Conservation (phyloP, 192 early-diverging fungal species). For the Coemansia sp. region DNA sequence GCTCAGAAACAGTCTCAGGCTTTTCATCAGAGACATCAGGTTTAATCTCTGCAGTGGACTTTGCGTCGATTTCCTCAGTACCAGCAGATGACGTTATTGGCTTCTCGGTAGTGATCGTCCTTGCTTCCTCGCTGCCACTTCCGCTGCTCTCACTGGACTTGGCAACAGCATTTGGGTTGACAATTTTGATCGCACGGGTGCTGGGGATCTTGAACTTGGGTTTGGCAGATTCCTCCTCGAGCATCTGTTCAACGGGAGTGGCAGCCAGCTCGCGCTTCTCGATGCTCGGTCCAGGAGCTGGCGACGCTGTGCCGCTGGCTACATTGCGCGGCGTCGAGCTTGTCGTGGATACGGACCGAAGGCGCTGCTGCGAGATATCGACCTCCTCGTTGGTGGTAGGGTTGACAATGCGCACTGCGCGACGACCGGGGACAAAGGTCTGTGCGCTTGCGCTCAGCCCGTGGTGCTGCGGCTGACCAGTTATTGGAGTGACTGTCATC, state of each 20-base stretch:
- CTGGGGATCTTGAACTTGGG: slow-evolving; percentile 51
- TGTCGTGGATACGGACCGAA: slow-evolving; percentile 40
- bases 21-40: not conserved
- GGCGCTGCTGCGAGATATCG: slow-evolving; percentile 55
- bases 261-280: slow-evolving; percentile 28
- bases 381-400: slow-evolving; percentile 72
- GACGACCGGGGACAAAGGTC: slow-evolving; percentile 40
- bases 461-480: slow-evolving; percentile 31
- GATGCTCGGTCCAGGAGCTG: slow-evolving; percentile 26
- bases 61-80: slow-evolving; percentile 20
- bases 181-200: slow-evolving; percentile 48
- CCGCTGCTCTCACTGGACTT: slow-evolving; percentile 6
- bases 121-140: slow-evolving; percentile 18
- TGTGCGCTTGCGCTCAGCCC: slow-evolving; percentile 37
- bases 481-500: slow-evolving; percentile 49
- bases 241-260: slow-evolving; percentile 14
- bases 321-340: slow-evolving; percentile 42
- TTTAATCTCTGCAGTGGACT: slow-evolving; percentile 4
- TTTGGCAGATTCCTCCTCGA: slow-evolving; percentile 37
- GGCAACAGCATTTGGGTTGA: slow-evolving; percentile 41
- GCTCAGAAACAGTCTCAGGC: slow-evolving; percentile 19
- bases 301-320: slow-evolving; percentile 45
- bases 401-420: slow-evolving; percentile 72
- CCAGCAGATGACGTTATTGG: slow-evolving; percentile 7
- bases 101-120: slow-evolving; percentile 11